Base-by-base conservation (phyloP, 2,329 filamentous ascomycete genomes). In the Colletotrichum kahawae region DNA sequence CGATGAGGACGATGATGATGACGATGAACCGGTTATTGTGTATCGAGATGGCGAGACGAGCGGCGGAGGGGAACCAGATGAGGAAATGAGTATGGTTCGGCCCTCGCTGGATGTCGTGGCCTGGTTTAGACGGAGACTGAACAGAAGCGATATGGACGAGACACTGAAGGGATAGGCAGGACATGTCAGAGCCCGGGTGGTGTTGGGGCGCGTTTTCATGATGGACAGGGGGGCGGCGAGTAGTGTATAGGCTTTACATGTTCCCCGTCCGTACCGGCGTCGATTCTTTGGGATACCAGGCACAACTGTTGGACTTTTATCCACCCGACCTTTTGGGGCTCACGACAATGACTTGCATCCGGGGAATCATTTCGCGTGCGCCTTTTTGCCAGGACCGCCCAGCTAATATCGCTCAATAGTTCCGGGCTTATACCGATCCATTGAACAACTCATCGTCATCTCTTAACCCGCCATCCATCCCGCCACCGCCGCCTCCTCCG, bases 401-500 rank as follows among this genome's bases (percentile, higher is more conserved):
- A 56, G 64, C 76, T 77, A 73, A 77, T 66, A n/a, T n/a, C 29
- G 56, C 33, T 51, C 27, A 78, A 71, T 78, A 92, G 90, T 92
- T 92, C 80, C 90, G 90, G 77, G 87, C 89, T 18, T 92, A 91
- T 78, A 90, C 89, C 48, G 90, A 91, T 78, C 86, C 88, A 16
- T 81, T 90, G 67, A 90, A 88, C 81, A 84, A 87, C 84, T 72
- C 78, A 79, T 84, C 82, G 69, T 82, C 84, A 54, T 88, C 88
- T 29, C 83, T 91, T 78, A 88, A 89, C 72, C 91, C 90, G 62
- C 91, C 90, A 3, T 91, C 90, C 14, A 89, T 92, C 63, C 90
- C 84, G 4, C 90, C 91, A 8, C 91, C 91, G 4, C 90, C 89
- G 3, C 90, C 91, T 1, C 93, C 93, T n/a, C 94, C 92, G 27